Evolutionary conservation across 2,329 filamentous ascomycete genomes (phyloP).

Genomic region (Blastomyces emzantsi): DNA sequence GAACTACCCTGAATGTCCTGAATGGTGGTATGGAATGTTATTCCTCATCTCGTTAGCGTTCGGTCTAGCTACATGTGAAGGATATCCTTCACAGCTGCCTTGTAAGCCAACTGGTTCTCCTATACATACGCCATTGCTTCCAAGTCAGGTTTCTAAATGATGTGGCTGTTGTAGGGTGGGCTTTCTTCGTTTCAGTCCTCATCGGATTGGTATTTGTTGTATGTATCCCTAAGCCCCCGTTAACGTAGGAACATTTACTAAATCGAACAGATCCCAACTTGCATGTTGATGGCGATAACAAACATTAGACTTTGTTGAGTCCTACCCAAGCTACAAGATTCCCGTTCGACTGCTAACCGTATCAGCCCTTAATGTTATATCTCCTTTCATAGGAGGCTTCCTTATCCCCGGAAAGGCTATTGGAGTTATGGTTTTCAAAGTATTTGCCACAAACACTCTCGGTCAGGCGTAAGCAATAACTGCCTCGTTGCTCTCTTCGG

Average conservation of each 20-base stretch:
- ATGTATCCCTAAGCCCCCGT: neutral
- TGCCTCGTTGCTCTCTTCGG: neutral
- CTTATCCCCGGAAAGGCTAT: constrained; percentile 23
- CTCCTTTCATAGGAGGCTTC: constrained; percentile 21
- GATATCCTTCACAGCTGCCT: neutral
- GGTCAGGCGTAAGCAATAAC: constrained; percentile 18
- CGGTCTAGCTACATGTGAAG: neutral
- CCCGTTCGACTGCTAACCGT: neutral
- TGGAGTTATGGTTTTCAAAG: constrained; percentile 23
- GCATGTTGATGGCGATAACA: constrained; percentile 20
- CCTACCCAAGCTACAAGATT: neutral
- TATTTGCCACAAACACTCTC: constrained; percentile 22
- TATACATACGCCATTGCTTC: neutral
- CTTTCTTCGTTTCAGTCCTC: neutral
- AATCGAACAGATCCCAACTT: constrained; percentile 18
- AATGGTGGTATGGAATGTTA: neutral
- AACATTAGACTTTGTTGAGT: constrained; percentile 19
- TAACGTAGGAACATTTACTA: constrained; percentile 9
- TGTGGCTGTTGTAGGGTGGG: neutral
- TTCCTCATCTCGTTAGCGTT: neutral
- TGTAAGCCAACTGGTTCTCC: neutral
- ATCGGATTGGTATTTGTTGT: neutral
- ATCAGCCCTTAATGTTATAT: constrained; percentile 21
- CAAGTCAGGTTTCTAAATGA: neutral
- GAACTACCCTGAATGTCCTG: neutral